These are phyloP conservation scores for Xylaria grammica DNA, from an alignment of 495 filamentous ascomycete genomes.

Conservation along the genomic window DNA sequence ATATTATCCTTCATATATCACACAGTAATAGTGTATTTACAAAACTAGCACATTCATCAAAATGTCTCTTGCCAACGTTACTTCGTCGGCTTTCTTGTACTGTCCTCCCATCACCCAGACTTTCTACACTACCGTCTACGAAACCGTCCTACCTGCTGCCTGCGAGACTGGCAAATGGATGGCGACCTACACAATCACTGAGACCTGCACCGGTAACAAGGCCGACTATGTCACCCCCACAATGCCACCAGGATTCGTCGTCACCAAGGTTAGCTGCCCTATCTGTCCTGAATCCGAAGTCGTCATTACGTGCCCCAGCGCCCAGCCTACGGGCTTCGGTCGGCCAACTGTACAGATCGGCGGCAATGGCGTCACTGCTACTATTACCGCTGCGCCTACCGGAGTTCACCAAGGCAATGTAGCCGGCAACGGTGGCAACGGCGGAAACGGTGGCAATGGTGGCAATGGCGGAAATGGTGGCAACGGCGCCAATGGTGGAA, in stretches of 20 bases:
- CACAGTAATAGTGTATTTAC: conserved; percentile 8
- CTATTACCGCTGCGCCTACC: conserved; percentile 29
- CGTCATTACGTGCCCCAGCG: conserved; percentile 44
- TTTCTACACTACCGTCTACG: conserved; percentile 49
- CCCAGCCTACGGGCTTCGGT: conserved; percentile 34
- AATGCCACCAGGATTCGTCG: conserved; percentile 46
- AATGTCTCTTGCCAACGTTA: conserved; percentile 33
- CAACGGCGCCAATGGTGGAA: neutral
- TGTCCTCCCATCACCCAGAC: conserved; percentile 31
- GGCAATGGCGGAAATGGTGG: neutral
- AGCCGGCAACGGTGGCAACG: neutral
- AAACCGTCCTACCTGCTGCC: conserved; percentile 44
- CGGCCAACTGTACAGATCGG: conserved; percentile 29
- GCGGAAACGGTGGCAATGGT: no score
- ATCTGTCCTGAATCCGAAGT: conserved; percentile 36
- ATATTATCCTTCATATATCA: conserved; percentile 8
- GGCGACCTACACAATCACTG: conserved; percentile 53
- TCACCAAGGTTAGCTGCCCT: conserved; percentile 42
- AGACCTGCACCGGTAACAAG: conserved; percentile 43
- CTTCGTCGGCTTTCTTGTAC: conserved; percentile 27
- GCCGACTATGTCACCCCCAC: conserved; percentile 29
- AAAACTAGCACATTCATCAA: conserved; percentile 21
- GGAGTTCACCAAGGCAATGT: neutral
- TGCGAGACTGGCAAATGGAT: conserved; percentile 46
- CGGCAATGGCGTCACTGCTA: conserved; percentile 44